phyloP scores from a whole-genome alignment of 768 basidiomycete genomes.

The Pilatotrama ljubarskyi region DNA sequence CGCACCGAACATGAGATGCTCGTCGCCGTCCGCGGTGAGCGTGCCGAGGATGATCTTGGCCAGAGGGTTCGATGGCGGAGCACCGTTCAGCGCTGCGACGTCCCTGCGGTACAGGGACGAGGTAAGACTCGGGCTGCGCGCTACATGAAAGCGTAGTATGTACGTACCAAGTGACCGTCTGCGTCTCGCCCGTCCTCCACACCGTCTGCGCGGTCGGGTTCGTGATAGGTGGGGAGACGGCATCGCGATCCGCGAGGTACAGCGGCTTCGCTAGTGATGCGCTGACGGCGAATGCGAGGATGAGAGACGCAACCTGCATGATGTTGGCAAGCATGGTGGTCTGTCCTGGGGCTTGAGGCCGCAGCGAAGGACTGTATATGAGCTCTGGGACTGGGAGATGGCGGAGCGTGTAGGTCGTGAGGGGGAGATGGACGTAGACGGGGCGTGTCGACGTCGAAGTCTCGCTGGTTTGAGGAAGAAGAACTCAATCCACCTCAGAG shows the following conservation, averaged over 20 bases:
- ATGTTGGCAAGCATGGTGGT: constrained; percentile 5
- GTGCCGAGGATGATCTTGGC: constrained; percentile 50
- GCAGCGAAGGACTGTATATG: neutral
- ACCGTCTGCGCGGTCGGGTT: constrained; percentile 33
- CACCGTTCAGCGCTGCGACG: constrained; percentile 33
- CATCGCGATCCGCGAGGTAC: constrained; percentile 17
- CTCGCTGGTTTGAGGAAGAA: too few species aligned
- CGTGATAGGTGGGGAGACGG: constrained; percentile 41
- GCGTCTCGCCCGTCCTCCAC: constrained; percentile 41
- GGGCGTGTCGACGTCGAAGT: neutral
- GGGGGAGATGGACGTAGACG: constrained; percentile 4
- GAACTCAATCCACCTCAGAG: neutral
- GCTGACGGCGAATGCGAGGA: constrained; percentile 11
- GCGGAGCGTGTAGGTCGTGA: constrained; percentile 6
- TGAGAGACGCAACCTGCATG: constrained; percentile 1
- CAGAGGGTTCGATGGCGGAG: constrained; percentile 32
- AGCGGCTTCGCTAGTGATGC: constrained; percentile 13
- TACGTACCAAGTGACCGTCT: constrained; percentile 46
- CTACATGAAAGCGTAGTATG: too few species aligned
- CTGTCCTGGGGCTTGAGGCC: neutral
- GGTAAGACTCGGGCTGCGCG: neutral
- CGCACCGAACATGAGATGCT: constrained; percentile 52
- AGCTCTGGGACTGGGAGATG: neutral
- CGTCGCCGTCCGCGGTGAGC: constrained; percentile 35
- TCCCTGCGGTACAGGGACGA: constrained; percentile 17